A percentile compares a stretch with the other conserved stretches of the same genome.
Conservation (phyloP, 805 yeast genomes). For the Yarrowia yakushimensis region DNA sequence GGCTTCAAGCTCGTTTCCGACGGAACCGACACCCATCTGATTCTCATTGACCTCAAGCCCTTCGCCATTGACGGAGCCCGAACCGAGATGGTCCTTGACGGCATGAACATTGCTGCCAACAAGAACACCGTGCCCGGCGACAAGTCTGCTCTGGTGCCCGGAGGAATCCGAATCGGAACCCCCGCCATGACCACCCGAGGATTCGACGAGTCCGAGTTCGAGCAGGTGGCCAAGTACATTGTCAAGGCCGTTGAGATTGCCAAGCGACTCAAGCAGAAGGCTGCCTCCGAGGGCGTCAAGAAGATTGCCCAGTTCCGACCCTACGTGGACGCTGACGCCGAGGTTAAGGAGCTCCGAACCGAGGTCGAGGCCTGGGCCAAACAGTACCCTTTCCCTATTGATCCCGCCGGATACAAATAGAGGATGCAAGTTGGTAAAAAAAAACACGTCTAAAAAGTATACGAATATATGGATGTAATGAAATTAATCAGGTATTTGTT, state of each 20-base stretch:
- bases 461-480: background rate
- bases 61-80: conserved; percentile 92
- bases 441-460: background rate
- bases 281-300: conserved; percentile 55
- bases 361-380: conserved; percentile 74
- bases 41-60: conserved; percentile 76
- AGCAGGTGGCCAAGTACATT: conserved; percentile 73
- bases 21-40: conserved; percentile 94
- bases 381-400: conserved; percentile 70
- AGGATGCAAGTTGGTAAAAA: background rate
- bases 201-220: conserved; percentile 72
- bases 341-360: conserved; percentile 56
- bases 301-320: conserved; percentile 67
- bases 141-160: conserved; percentile 91
- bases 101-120: conserved; percentile 89
- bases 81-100: conserved; percentile 84
- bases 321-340: conserved; percentile 59
- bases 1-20: conserved; percentile 80
- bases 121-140: conserved; percentile 97
- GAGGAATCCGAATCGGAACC: conserved; percentile 94
- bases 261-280: conserved; percentile 59
- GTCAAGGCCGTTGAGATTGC: conserved; percentile 74
- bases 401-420: conserved; percentile 13
- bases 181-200: conserved; percentile 99
- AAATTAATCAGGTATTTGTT: background rate